These are phyloP conservation scores for Zymoseptoria brevis DNA, from an alignment of 2,329 filamentous ascomycete species.

Conservation along the genomic window DNA sequence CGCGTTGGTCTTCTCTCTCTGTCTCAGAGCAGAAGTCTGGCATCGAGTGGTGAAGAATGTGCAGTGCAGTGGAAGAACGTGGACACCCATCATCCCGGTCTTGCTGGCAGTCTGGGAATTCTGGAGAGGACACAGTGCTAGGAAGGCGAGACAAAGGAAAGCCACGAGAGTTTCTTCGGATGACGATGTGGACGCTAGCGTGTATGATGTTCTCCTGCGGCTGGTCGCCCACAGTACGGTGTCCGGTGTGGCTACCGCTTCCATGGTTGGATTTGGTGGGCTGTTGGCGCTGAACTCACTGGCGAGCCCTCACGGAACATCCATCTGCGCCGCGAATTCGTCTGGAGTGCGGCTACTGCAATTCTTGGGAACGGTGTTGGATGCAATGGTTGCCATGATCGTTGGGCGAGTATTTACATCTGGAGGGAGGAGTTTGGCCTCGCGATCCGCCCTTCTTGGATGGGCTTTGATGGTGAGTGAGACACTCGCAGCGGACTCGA, in stretches of 20 bases:
- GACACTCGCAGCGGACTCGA: background rate
- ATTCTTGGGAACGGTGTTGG: conserved; percentile 33
- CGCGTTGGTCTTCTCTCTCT: conserved; percentile 25
- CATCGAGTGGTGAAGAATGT: conserved; percentile 34
- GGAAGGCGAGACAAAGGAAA: background rate
- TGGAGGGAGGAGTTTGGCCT: conserved; percentile 6
- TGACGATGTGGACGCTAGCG: conserved; percentile 18
- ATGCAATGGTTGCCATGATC: conserved; percentile 35
- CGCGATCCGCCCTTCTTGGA: conserved; percentile 19
- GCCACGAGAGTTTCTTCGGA: background rate
- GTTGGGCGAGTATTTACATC: conserved; percentile 19
- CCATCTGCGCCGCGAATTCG: conserved; percentile 41
- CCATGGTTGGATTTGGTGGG: conserved; percentile 34
- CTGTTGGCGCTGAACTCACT: conserved; percentile 31
- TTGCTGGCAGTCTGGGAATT: conserved; percentile 23
- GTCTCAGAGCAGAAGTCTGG: conserved; percentile 32
- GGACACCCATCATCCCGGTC: conserved; percentile 25
- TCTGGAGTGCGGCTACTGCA: conserved; percentile 33
- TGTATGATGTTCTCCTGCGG: conserved; percentile 28
- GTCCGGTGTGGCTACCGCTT: conserved; percentile 33
- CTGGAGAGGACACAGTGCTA: conserved; percentile 14
- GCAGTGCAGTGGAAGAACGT: conserved; percentile 34
- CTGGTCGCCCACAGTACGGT: conserved; percentile 29
- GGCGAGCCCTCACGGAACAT: conserved; percentile 36
- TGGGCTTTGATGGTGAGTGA: conserved; percentile 23